These are phyloP conservation scores for Globisporangium nagaii DNA, from an alignment of 352 stramenopile genomes.

Conservation along the genomic window DNA sequence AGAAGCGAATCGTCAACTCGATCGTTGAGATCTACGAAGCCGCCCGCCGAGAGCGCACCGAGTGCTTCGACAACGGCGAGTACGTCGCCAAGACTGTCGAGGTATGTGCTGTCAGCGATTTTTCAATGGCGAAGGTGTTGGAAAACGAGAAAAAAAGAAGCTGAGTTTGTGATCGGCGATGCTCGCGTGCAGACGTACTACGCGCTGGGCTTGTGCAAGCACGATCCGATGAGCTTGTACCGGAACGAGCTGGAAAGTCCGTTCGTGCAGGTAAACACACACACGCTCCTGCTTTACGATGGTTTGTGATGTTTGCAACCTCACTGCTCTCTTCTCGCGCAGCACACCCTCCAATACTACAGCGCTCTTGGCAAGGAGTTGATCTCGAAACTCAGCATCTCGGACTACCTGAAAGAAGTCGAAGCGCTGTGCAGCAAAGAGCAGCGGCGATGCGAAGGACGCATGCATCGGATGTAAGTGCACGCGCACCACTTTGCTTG, in stretches of 20 bases:
- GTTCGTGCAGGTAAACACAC: conserved; percentile 46
- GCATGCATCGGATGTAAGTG: conserved; percentile 73
- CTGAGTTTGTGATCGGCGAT: background rate
- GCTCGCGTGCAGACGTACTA: conserved; percentile 69
- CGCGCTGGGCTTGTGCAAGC: conserved; percentile 59
- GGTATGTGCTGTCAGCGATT: conserved; percentile 19
- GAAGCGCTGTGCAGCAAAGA: conserved; percentile 76
- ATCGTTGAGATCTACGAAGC: conserved; percentile 65
- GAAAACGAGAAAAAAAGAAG: conserved; percentile 2
- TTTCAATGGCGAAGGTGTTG: background rate
- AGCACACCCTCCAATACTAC: conserved; percentile 73
- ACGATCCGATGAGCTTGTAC: conserved; percentile 80
- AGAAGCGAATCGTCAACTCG: conserved; percentile 55
- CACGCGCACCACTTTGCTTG: background rate
- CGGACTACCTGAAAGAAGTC: conserved; percentile 67
- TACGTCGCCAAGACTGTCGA: conserved; percentile 63
- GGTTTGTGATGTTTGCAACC: background rate
- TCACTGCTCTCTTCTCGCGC: background rate
- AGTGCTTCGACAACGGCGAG: conserved; percentile 71
- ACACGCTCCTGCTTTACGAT: too few relatives aligned
- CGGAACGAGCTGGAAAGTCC: conserved; percentile 67
- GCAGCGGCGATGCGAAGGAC: conserved; percentile 66
- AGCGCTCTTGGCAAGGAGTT: conserved; percentile 56
- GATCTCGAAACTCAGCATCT: conserved; percentile 57
- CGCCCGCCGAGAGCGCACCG: conserved; percentile 41